These are phyloP conservation scores for Cylindrotheca closterium DNA, from an alignment of 108 stramenopile genomes.

Conservation along the genomic window DNA sequence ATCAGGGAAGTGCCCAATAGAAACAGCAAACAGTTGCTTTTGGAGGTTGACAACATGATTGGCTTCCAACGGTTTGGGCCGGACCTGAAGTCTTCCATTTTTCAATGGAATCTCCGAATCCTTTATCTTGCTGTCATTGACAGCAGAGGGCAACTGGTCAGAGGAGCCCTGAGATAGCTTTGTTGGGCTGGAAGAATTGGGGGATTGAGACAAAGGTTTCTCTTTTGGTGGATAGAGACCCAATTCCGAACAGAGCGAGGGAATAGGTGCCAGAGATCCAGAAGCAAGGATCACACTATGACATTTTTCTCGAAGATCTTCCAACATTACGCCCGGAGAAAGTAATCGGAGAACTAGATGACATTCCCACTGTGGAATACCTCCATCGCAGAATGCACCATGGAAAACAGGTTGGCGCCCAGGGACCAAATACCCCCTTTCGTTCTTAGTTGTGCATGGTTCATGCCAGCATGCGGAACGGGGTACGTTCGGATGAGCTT, in stretches of 20 bases:
- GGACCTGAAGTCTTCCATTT: slow-evolving; percentile 41
- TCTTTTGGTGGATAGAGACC: slow-evolving; percentile 31
- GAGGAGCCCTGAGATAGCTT: neutral
- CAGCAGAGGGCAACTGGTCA: neutral
- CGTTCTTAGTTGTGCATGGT: slow-evolving; percentile 24
- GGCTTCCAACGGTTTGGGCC: slow-evolving; percentile 74
- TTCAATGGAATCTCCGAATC: neutral
- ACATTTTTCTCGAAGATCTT: slow-evolving; percentile 44
- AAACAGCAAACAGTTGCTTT: slow-evolving; percentile 66
- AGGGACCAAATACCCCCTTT: slow-evolving; percentile 14
- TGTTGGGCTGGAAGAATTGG: neutral
- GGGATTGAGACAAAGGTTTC: slow-evolving; percentile 10
- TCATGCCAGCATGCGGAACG: slow-evolving; percentile 33
- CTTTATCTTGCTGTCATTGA: neutral
- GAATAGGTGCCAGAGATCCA: slow-evolving; percentile 69
- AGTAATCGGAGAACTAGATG: slow-evolving; percentile 57
- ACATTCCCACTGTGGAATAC: slow-evolving; percentile 62
- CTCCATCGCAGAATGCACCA: slow-evolving; percentile 60
- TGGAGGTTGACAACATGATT: slow-evolving; percentile 69
- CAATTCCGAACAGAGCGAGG: slow-evolving; percentile 72
- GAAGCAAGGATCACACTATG: slow-evolving; percentile 67
- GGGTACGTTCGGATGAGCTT: slow-evolving; percentile 24
- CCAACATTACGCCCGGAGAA: slow-evolving; percentile 57
- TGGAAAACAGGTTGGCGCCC: slow-evolving; percentile 43
- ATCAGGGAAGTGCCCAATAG: slow-evolving; percentile 67